phyloP scores from a whole-genome alignment of 306 rosid species.

The Hippophae rhamnoides region DNA sequence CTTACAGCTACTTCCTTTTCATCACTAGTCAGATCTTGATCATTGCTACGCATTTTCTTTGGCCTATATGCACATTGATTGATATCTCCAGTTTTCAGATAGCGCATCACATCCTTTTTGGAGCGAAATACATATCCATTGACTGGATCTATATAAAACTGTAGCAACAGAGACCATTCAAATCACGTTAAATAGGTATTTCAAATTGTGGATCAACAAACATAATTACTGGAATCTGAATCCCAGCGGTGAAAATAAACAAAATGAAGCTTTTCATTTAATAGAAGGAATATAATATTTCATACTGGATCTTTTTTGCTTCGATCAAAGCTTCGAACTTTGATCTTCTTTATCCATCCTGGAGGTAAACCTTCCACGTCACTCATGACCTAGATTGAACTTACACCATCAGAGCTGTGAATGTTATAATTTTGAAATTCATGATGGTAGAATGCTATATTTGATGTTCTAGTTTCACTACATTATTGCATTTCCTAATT shows the following conservation, averaged over 20 bases:
- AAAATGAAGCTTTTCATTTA: background rate
- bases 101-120: slow-evolving; percentile 30
- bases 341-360: slow-evolving; percentile 68
- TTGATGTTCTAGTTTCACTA: no score
- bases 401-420: slow-evolving; percentile 17
- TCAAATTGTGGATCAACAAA: no score
- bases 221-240: no score
- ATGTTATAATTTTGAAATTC: background rate
- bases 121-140: slow-evolving; percentile 43
- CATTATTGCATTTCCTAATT: no score
- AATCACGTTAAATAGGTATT: background rate
- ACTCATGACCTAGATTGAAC: slow-evolving; percentile 44
- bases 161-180: slow-evolving; percentile 1
- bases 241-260: background rate
- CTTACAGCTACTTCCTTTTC: slow-evolving; percentile 25
- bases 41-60: slow-evolving; percentile 15
- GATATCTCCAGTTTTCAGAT: slow-evolving; percentile 36
- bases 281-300: slow-evolving; percentile 1
- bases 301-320: slow-evolving; percentile 37
- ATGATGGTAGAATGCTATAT: no score
- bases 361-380: slow-evolving; percentile 60
- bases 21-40: slow-evolving; percentile 14
- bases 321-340: slow-evolving; percentile 31
- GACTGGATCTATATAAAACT: slow-evolving; percentile 43
- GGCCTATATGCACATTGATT: slow-evolving; percentile 33